A percentile compares a stretch with the other conserved stretches of the same genome.
Conservation (phyloP, 495 filamentous ascomycete species). For the Endocarpon pusillum region DNA sequence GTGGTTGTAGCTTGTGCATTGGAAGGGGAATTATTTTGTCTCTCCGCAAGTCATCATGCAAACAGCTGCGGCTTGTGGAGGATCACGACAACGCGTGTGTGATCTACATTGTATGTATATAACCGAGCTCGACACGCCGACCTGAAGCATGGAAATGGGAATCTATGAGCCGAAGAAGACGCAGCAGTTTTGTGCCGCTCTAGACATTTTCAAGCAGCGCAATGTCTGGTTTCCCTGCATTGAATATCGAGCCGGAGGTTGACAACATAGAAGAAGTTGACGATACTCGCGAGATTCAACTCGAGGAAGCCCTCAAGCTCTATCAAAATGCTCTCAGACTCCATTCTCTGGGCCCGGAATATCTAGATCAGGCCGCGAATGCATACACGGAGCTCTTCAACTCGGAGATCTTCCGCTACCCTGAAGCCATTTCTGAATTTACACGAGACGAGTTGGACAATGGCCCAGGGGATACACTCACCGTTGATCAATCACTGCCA, state of each 20-base stretch:
- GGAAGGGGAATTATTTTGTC: too few relatives aligned
- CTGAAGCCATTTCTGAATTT: constrained; percentile 67
- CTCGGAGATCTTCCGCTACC: constrained; percentile 86
- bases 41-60: too few relatives aligned
- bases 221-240: constrained; percentile 50
- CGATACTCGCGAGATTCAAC: constrained; percentile 87
- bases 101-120: too few relatives aligned
- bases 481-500: constrained; percentile 20
- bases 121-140: too few relatives aligned
- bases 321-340: constrained; percentile 86
- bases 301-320: constrained; percentile 90
- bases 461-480: constrained; percentile 11
- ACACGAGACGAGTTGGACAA: constrained; percentile 15
- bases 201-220: too few relatives aligned
- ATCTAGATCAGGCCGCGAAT: constrained; percentile 56
- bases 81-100: too few relatives aligned
- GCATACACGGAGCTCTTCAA: constrained; percentile 75
- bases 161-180: too few relatives aligned
- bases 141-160: too few relatives aligned
- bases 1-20: too few relatives aligned
- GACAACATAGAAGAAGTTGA: constrained; percentile 82
- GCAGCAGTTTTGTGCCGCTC: too few relatives aligned
- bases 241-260: constrained; percentile 88
- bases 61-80: too few relatives aligned
- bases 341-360: constrained; percentile 68